Base-by-base conservation (phyloP, 164 flowering plant species). In the Stephania japonica region DNA sequence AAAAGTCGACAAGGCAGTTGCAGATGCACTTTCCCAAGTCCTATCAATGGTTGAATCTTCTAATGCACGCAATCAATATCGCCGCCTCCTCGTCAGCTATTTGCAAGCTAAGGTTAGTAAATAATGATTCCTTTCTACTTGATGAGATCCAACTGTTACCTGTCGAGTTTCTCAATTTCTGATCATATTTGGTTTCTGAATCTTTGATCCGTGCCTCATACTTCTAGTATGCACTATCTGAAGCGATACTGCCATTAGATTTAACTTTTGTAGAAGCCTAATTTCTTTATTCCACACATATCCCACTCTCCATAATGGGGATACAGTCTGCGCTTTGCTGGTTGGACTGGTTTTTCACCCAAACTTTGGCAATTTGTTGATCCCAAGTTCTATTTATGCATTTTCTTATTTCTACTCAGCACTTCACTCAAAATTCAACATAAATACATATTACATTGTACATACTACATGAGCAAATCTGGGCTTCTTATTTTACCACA, bases 21-120 rank as follows among this genome's bases (percentile, higher is more conserved):
- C 86, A 42, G 88, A 88, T 79, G 93, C 97, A 75, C 83, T 93
- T 26, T 86, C 90, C 4, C 83, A 89, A 75, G 97, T 90, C 67
- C 75, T 91, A 69, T 89, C 93, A 66, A 88, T 95, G 95, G 98
- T 88, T 21, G 84, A 90, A 47, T 88, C 91, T 80, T 86, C 90
- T n/a, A 82, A 77, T 27, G 97, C 97, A 9, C 93, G 97, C 4
- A 86, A 87, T 73, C 99, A 95, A 72, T 95, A 95, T 74, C 83
- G 78, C 4, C 91, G 98, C 74, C 76, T 93, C 82, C 93, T 93
- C 76, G 88, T 83, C 77, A 84, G 75, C 66, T 91, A 84, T 75
- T 81, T 81, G 27, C 81, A 87, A 87, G 93, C 92, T 44, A 93
- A 93, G 94, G 99, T 90, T 76, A 73, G 73, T 63, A 1, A 21